A percentile compares a stretch with the other conserved stretches of the same genome.
Evolutionary conservation across 441 rosid species (phyloP).

Genomic region (Eruca vesicaria): DNA sequence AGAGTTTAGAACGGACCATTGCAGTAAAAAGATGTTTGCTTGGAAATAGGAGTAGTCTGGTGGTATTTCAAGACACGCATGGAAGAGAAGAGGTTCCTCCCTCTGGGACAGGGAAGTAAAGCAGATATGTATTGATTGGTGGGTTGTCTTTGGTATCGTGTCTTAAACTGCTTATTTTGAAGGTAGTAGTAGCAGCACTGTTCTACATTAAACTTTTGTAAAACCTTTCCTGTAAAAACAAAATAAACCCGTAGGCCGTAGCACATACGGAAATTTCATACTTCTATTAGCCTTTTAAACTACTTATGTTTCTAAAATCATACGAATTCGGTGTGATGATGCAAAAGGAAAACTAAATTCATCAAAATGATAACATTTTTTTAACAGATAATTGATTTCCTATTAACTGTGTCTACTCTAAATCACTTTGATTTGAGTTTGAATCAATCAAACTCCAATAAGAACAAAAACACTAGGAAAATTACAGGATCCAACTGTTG

Average conservation of each 20-base stretch:
- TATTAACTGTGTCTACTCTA: neutral
- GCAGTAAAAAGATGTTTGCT: constrained; percentile 65
- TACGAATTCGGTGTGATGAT: neutral
- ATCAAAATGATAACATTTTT: neutral
- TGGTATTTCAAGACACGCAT: constrained; percentile 60
- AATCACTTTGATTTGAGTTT: neutral
- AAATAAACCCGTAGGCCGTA: constrained; percentile 40
- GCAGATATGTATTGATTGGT: constrained; percentile 53
- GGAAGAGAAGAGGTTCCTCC: constrained; percentile 80
- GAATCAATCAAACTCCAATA: neutral
- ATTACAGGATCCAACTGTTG: too few species aligned
- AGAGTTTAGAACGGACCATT: constrained; percentile 96
- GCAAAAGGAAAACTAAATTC: neutral
- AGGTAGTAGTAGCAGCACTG: constrained; percentile 50
- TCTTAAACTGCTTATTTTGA: constrained; percentile 68
- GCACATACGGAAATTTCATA: constrained; percentile 50
- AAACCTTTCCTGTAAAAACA: constrained; percentile 80
- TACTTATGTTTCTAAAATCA: neutral
- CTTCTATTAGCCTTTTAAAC: constrained; percentile 40
- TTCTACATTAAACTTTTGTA: constrained; percentile 77
- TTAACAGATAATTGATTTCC: neutral
- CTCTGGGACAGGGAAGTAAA: constrained; percentile 69
- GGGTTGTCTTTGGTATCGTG: constrained; percentile 51
- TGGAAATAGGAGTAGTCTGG: constrained; percentile 54
- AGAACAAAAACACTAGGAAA: neutral